Percentiles rank a stretch among this genome's conserved stretches.
These are phyloP conservation scores for Thuidium tamariscinum DNA, from an alignment of 225 moss, liverwort and hornwort species.

Conservation along the genomic window DNA sequence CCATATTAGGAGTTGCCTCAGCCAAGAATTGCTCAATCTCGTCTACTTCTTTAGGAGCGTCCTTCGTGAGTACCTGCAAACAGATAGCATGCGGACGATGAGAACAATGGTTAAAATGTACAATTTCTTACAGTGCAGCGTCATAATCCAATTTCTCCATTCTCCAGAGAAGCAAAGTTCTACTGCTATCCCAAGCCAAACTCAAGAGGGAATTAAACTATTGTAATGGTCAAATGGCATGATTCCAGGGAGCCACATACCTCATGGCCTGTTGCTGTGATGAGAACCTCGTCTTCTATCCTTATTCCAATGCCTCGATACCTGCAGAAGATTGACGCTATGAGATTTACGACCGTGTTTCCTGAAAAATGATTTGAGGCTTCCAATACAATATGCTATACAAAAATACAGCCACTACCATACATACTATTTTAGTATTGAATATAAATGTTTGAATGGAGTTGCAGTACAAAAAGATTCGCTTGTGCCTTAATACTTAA, in stretches of 20 bases:
- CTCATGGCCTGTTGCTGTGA: conserved; percentile 80
- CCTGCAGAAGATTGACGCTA: conserved; percentile 22
- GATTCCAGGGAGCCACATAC: conserved; percentile 1
- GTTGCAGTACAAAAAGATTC: background rate
- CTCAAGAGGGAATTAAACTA: background rate
- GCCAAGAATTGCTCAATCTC: conserved; percentile 2
- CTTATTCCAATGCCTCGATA: conserved; percentile 90
- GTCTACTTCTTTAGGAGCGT: background rate
- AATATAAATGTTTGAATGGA: background rate
- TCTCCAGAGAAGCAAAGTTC: background rate
- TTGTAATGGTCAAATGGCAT: background rate
- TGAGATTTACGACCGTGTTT: background rate
- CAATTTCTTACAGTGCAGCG: background rate
- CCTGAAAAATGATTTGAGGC: background rate
- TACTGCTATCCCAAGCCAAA: background rate
- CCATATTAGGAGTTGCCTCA: background rate
- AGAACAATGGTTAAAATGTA: background rate
- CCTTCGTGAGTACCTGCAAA: background rate
- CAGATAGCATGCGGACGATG: background rate
- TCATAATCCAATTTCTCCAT: background rate
- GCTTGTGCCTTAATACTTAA: background rate
- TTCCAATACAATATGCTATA: background rate
- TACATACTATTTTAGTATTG: background rate
- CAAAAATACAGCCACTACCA: background rate
- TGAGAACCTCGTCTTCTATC: conserved; percentile 95